Percentiles rank a stretch among this genome's conserved stretches.
Evolutionary conservation across 2,329 filamentous ascomycete species (phyloP).

Genomic region (Pseudogymnoascus sp.): DNA sequence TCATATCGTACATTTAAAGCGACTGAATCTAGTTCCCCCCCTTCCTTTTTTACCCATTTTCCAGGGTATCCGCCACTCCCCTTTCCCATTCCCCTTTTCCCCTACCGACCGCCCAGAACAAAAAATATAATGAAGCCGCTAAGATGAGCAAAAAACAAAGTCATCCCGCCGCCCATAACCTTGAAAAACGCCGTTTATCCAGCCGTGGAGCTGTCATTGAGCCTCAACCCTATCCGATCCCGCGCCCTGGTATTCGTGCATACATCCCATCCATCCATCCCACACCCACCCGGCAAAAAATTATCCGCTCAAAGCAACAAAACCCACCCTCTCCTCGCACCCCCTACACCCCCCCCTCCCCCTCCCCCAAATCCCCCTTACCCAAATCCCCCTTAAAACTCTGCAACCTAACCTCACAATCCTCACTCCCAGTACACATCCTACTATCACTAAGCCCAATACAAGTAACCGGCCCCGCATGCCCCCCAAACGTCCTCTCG

Average conservation of each 20-base stretch:
- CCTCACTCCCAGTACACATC: slow-evolving; percentile 87
- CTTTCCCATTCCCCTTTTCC: neutral
- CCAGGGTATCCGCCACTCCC: neutral
- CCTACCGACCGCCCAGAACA: neutral
- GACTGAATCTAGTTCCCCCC: neutral
- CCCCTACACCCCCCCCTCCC: neutral
- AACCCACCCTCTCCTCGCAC: neutral
- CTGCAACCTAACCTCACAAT: slow-evolving; percentile 82
- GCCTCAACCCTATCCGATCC: neutral
- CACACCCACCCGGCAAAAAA: too few species aligned
- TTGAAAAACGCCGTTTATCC: neutral
- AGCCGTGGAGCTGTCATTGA: neutral
- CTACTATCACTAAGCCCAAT: slow-evolving; percentile 82
- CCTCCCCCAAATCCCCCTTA: slow-evolving; percentile 19
- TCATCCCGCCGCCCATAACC: too few species aligned
- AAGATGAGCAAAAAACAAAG: neutral
- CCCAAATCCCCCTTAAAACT: slow-evolving; percentile 50
- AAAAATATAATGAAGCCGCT: neutral
- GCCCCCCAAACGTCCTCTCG: slow-evolving; percentile 85
- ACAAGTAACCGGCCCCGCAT: slow-evolving; percentile 85
- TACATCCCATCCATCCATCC: neutral
- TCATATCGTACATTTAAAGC: neutral
- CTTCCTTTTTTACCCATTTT: neutral
- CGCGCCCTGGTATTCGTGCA: neutral
- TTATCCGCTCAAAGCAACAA: too few species aligned